A percentile compares a stretch with the other conserved stretches of the same genome.
Evolutionary conservation across 345 rosid genomes (phyloP).

Genomic region (Corchorus olitorius): DNA sequence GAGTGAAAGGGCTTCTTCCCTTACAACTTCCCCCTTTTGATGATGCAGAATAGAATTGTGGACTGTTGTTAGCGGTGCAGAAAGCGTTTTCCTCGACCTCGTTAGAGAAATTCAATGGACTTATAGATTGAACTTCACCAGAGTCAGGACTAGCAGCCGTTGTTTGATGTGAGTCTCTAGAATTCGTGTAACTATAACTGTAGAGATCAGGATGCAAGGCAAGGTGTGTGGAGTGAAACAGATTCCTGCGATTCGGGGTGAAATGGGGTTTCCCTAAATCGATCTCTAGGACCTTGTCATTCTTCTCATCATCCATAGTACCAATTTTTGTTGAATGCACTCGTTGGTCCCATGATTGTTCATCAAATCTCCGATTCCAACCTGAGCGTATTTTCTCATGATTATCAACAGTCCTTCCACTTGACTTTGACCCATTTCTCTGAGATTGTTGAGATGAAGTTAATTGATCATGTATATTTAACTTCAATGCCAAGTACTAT

Average conservation of each 20-base stretch:
- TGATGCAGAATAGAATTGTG: conserved; percentile 67
- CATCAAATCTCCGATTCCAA: conserved; percentile 33
- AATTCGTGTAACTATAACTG: conserved; percentile 41
- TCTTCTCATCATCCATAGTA: conserved; percentile 40
- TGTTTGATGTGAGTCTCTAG: conserved; percentile 54
- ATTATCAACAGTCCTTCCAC: conserved; percentile 33
- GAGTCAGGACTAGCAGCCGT: conserved; percentile 56
- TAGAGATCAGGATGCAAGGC: conserved; percentile 39
- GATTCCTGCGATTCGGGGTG: conserved; percentile 49
- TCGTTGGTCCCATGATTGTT: conserved; percentile 37
- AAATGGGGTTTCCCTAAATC: conserved; percentile 56
- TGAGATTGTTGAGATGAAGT: conserved; percentile 29
- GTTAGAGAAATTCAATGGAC: conserved; percentile 44
- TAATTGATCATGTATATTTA: conserved; percentile 11
- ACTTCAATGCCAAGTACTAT: background rate
- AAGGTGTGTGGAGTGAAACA: conserved; percentile 45
- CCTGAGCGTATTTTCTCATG: conserved; percentile 32
- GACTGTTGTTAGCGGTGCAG: conserved; percentile 76
- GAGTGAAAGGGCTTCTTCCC: conserved; percentile 66
- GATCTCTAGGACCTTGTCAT: conserved; percentile 73
- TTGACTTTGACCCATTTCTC: conserved; percentile 67
- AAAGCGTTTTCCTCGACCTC: conserved; percentile 49
- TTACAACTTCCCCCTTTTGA: conserved; percentile 55
- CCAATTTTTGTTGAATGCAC: conserved; percentile 32
- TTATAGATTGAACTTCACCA: conserved; percentile 51